Evolutionary conservation across 805 yeast genomes (phyloP).

Genomic region (Brettanomyces nanus): DNA sequence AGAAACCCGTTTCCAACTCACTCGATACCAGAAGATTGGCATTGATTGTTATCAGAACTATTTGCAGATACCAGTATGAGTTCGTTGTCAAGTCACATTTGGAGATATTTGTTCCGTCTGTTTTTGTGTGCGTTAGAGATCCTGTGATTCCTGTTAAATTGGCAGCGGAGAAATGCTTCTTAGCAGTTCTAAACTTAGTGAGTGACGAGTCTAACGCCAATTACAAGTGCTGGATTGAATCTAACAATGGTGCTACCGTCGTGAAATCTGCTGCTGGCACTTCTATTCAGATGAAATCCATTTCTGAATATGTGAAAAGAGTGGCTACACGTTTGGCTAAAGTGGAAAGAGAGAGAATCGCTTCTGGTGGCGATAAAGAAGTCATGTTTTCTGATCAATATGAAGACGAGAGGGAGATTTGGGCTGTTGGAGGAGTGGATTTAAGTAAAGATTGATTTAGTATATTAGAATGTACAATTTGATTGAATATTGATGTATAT

Average conservation of each 20-base stretch:
- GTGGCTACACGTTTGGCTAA: conserved; percentile 81
- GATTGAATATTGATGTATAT: neutral
- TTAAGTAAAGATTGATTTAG: conserved; percentile 18
- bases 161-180: conserved; percentile 87
- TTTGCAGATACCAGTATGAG: conserved; percentile 53
- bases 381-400: conserved; percentile 74
- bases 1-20: conserved; percentile 53
- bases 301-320: conserved; percentile 83
- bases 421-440: conserved; percentile 78
- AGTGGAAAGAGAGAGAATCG: conserved; percentile 81
- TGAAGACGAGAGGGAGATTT: conserved; percentile 81
- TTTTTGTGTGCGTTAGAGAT: conserved; percentile 80
- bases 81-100: conserved; percentile 43
- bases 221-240: conserved; percentile 60
- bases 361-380: conserved; percentile 86
- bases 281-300: conserved; percentile 54
- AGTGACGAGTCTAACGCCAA: conserved; percentile 48
- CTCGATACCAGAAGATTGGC: conserved; percentile 74
- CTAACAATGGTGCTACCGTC: conserved; percentile 28
- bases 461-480: neutral
- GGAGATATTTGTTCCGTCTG: conserved; percentile 56
- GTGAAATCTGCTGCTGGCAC: conserved; percentile 38
- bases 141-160: conserved; percentile 84
- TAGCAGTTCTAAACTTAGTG: conserved; percentile 63
- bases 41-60: conserved; percentile 66